Evolutionary conservation across 2,329 filamentous ascomycete genomes (phyloP).

Genomic region (Trichophyton rubrum): DNA sequence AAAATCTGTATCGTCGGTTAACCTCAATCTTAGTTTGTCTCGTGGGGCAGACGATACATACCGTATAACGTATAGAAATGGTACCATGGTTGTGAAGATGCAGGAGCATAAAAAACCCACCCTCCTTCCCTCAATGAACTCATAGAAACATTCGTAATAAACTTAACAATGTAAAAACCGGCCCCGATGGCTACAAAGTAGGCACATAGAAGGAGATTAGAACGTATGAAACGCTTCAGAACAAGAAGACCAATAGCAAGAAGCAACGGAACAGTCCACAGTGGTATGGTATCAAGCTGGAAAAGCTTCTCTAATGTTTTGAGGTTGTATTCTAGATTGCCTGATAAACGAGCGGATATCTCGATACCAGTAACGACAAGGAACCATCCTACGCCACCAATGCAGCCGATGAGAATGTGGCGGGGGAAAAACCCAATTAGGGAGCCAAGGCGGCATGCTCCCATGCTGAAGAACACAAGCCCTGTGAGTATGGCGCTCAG

Average conservation of each 20-base stretch:
- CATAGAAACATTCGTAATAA: conserved; percentile 50
- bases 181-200: conserved; percentile 73
- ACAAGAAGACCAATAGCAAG: conserved; percentile 66
- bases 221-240: conserved; percentile 62
- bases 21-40: not conserved
- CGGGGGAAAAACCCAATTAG: conserved; percentile 94
- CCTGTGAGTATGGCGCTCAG: conserved; percentile 86
- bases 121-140: conserved; percentile 56
- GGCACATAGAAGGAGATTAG: conserved; percentile 71
- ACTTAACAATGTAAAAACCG: conserved; percentile 40
- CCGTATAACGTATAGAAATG: conserved; percentile 94
- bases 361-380: conserved; percentile 83
- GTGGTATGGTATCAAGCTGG: conserved; percentile 56
- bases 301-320: conserved; percentile 65
- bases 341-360: conserved; percentile 78
- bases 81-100: conserved; percentile 82
- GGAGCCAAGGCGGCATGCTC: conserved; percentile 73
- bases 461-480: conserved; percentile 81
- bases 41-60: conserved; percentile 35
- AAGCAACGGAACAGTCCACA: conserved; percentile 71
- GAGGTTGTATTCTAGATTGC: conserved; percentile 69
- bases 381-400: conserved; percentile 94
- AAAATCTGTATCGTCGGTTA: conserved; percentile 47
- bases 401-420: conserved; percentile 92
- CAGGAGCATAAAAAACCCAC: conserved; percentile 86